Conservation (phyloP, 495 filamentous ascomycete species). For the Bryoglossum gracile region DNA sequence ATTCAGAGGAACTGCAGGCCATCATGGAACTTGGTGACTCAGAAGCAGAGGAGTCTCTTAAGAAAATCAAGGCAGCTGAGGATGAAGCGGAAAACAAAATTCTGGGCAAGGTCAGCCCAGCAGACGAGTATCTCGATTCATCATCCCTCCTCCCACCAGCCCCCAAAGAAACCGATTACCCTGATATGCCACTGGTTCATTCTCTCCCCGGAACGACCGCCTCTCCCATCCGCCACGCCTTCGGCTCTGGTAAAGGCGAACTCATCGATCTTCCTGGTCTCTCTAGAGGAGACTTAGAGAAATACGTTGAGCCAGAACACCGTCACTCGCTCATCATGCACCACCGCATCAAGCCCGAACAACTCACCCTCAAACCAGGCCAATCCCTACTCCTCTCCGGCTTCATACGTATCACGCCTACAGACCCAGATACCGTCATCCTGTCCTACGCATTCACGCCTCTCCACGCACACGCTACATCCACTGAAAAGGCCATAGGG, state of each 20-base stretch:
- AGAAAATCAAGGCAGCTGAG: slow-evolving; percentile 14
- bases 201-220: slow-evolving; percentile 88
- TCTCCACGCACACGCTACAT: slow-evolving; percentile 63
- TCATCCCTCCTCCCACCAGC: slow-evolving; percentile 61
- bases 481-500: slow-evolving; percentile 67
- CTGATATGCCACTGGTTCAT: slow-evolving; percentile 75
- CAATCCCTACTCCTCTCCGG: slow-evolving; percentile 83
- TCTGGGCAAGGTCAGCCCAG: too few species aligned
- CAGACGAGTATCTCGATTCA: slow-evolving; percentile 5
- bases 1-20: not conserved
- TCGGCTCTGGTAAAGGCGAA: slow-evolving; percentile 77
- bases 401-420: slow-evolving; percentile 80
- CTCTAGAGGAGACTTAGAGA: slow-evolving; percentile 59
- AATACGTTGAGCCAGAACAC: slow-evolving; percentile 56
- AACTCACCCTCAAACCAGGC: slow-evolving; percentile 62
- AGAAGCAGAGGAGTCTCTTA: slow-evolving; percentile 15
- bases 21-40: not conserved
- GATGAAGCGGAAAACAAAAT: not conserved
- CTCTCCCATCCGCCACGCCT: slow-evolving; percentile 84
- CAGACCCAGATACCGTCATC: slow-evolving; percentile 52
- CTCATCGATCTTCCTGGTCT: slow-evolving; percentile 92
- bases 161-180: slow-evolving; percentile 62
- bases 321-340: slow-evolving; percentile 69
- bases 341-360: slow-evolving; percentile 56
- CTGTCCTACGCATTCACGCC: slow-evolving; percentile 74